Evolutionary conservation across 352 stramenopile species (phyloP).

Genomic region (Pythium volutum): DNA sequence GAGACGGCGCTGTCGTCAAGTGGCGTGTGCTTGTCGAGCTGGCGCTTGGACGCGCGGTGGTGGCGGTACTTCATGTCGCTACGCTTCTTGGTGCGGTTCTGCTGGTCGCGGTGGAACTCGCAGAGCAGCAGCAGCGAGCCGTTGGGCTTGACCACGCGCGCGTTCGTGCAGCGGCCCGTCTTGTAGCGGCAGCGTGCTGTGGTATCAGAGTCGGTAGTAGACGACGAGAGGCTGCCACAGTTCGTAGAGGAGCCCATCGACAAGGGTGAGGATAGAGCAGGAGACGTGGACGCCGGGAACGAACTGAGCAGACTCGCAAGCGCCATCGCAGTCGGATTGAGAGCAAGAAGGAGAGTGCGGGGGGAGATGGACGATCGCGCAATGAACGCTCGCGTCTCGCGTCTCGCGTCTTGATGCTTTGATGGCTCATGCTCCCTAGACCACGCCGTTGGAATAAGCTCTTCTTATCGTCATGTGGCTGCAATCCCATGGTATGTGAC

Average conservation of each 20-base stretch:
- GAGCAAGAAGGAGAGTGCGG: background rate
- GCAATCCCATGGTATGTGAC: background rate
- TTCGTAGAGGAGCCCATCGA: background rate
- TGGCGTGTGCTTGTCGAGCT: constrained; percentile 15
- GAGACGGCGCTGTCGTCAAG: background rate
- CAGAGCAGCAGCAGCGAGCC: constrained; percentile 72
- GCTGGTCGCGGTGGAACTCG: constrained; percentile 76
- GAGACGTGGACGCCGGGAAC: background rate
- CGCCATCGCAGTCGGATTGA: background rate
- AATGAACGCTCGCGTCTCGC: background rate
- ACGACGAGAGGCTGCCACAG: background rate
- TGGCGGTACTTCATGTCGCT: constrained; percentile 81
- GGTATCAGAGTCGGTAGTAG: background rate
- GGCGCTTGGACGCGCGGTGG: constrained; percentile 57
- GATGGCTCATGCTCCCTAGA: background rate
- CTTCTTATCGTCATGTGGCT: background rate
- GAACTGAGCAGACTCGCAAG: background rate
- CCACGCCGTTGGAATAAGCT: background rate
- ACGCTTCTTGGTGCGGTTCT: constrained; percentile 86
- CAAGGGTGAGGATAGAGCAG: background rate
- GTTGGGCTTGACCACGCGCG: constrained; percentile 71
- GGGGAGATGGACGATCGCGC: background rate
- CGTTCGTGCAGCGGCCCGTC: constrained; percentile 69
- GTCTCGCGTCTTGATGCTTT: background rate
- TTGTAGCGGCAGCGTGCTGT: constrained; percentile 68